These are phyloP conservation scores for Globisporangium solare DNA, from an alignment of 352 stramenopile species.

Conservation along the genomic window DNA sequence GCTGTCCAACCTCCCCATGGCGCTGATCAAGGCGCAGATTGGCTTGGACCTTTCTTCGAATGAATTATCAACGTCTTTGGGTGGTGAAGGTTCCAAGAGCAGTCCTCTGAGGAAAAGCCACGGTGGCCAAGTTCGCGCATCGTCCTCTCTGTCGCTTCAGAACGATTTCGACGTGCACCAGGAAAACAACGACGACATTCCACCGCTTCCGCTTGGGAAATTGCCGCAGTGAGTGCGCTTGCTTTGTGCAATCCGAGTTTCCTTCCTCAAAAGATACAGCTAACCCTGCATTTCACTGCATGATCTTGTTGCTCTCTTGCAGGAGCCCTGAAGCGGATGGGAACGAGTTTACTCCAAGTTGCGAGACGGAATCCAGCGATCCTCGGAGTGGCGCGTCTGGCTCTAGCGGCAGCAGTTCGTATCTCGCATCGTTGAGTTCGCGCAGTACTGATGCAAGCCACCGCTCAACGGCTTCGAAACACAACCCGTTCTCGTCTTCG, in stretches of 20 bases:
- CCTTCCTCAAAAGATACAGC: neutral
- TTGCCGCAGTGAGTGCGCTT: slow-evolving; percentile 32
- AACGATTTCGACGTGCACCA: slow-evolving; percentile 6
- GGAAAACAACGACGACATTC: slow-evolving; percentile 54
- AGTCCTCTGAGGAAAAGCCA: slow-evolving; percentile 10
- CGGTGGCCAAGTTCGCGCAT: neutral
- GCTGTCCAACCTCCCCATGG: slow-evolving; percentile 62
- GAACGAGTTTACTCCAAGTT: slow-evolving; percentile 17
- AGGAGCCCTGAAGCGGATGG: slow-evolving; percentile 28
- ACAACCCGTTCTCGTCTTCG: neutral
- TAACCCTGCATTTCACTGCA: neutral
- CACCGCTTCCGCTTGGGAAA: slow-evolving; percentile 47
- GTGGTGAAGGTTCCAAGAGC: neutral
- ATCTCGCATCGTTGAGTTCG: slow-evolving; percentile 25
- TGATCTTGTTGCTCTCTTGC: neutral
- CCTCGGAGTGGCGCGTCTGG: neutral
- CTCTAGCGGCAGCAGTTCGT: slow-evolving; percentile 11
- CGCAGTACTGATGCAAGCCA: slow-evolving; percentile 19
- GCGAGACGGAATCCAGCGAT: slow-evolving; percentile 11
- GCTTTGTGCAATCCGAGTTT: neutral
- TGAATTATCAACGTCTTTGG: neutral
- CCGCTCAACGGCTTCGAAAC: slow-evolving; percentile 11
- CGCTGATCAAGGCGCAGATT: slow-evolving; percentile 69
- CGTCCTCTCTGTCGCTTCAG: slow-evolving; percentile 1
- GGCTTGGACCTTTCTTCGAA: slow-evolving; percentile 43